Conservation (phyloP, 805 yeast genomes). For the Blastobotrys attinorum region DNA sequence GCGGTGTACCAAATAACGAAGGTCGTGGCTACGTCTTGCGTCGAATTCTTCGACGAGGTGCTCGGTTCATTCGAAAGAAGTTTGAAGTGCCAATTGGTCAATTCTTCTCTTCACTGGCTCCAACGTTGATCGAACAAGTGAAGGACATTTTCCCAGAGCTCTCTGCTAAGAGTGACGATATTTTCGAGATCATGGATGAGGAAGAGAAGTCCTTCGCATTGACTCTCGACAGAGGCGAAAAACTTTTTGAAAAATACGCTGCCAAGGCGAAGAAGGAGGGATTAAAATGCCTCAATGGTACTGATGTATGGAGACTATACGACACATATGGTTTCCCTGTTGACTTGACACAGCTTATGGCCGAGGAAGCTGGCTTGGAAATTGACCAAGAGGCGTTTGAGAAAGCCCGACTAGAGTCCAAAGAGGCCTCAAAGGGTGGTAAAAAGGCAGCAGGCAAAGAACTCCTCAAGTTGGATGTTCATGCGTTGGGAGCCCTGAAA, state of each 20-base stretch:
- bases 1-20: constrained; percentile 98
- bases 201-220: constrained; percentile 94
- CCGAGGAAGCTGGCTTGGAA: constrained; percentile 90
- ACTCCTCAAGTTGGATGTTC: constrained; percentile 81
- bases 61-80: constrained; percentile 93
- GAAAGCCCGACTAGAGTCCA: constrained; percentile 77
- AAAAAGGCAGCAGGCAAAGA: constrained; percentile 51
- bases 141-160: constrained; percentile 88
- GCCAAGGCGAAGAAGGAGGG: constrained; percentile 68
- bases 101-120: constrained; percentile 87
- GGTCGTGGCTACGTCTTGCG: constrained; percentile 98
- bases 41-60: constrained; percentile 96
- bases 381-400: constrained; percentile 92
- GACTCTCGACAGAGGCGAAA: constrained; percentile 97
- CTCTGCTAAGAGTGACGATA: constrained; percentile 56
- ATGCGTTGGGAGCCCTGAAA: constrained; percentile 67
- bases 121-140: constrained; percentile 85
- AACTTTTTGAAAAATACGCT: constrained; percentile 89
- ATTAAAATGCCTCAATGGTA: constrained; percentile 74
- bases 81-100: constrained; percentile 92
- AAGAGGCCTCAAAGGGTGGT: constrained; percentile 91
- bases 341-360: constrained; percentile 96
- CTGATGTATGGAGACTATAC: constrained; percentile 96
- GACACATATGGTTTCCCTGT: constrained; percentile 99
- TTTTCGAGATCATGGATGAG: constrained; percentile 87